Percentiles rank a stretch among this genome's conserved stretches.
These are phyloP conservation scores for Leccinum griseonigrum DNA, from an alignment of 1,284 basidiomycete genomes.

Conservation along the genomic window DNA sequence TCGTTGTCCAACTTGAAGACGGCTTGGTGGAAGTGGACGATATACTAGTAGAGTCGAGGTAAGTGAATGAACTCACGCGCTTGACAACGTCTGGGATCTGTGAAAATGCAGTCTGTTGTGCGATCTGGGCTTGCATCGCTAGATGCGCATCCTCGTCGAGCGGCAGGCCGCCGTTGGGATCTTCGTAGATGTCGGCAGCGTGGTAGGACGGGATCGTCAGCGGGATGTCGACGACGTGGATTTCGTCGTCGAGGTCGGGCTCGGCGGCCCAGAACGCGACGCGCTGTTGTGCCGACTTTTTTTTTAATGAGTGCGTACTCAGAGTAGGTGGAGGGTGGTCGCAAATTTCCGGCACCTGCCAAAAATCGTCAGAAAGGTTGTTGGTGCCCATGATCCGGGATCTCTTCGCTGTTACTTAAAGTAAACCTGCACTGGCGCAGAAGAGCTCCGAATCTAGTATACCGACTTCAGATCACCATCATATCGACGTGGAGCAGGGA, in stretches of 20 bases:
- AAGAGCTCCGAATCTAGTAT: neutral
- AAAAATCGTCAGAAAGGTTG: too few relatives aligned
- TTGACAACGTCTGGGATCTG: slow-evolving; percentile 82
- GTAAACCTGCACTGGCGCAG: neutral
- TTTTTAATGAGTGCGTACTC: too few relatives aligned
- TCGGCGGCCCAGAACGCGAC: slow-evolving; percentile 67
- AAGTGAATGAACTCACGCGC: slow-evolving; percentile 47
- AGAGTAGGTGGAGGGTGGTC: too few relatives aligned
- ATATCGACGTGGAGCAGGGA: neutral
- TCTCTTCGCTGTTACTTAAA: neutral
- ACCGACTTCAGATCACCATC: neutral
- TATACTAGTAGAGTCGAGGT: slow-evolving; percentile 59
- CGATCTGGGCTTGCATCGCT: slow-evolving; percentile 77
- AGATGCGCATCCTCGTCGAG: slow-evolving; percentile 66
- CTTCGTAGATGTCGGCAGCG: slow-evolving; percentile 66
- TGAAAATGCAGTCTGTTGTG: slow-evolving; percentile 72
- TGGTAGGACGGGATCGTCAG: slow-evolving; percentile 65
- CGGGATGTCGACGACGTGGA: slow-evolving; percentile 69
- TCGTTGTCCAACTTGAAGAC: slow-evolving; percentile 90
- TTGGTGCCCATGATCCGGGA: too few relatives aligned
- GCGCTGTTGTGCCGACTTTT: slow-evolving; percentile 50
- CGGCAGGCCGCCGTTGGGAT: slow-evolving; percentile 42
- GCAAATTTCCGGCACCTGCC: too few relatives aligned
- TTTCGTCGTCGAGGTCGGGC: slow-evolving; percentile 70
- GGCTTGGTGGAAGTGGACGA: slow-evolving; percentile 88